Evolutionary conservation across 352 stramenopile genomes (phyloP).

Genomic region (Phytophthora crassamura): DNA sequence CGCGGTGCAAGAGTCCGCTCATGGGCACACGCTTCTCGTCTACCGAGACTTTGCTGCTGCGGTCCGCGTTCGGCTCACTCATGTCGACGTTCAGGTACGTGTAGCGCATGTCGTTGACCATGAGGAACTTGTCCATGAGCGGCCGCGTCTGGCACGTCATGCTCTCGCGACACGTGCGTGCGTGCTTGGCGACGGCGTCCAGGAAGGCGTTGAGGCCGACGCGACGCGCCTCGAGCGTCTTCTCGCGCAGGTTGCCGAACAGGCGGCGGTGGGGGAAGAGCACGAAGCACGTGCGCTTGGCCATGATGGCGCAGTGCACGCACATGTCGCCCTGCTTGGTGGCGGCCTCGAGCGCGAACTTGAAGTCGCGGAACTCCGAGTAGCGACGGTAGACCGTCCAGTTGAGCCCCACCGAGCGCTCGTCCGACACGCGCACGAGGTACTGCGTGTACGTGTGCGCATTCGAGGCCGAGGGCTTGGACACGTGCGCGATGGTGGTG

Average conservation of each 20-base stretch:
- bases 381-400: conserved; percentile 89
- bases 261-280: conserved; percentile 80
- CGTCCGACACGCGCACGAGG: conserved; percentile 85
- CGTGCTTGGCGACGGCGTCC: conserved; percentile 77
- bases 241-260: conserved; percentile 78
- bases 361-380: conserved; percentile 85
- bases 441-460: conserved; percentile 85
- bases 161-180: conserved; percentile 75
- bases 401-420: conserved; percentile 67
- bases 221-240: conserved; percentile 77
- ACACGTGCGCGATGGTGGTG: conserved; percentile 81
- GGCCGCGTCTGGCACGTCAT: conserved; percentile 73
- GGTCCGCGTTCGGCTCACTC: conserved; percentile 61
- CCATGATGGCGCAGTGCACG: conserved; percentile 76
- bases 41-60: conserved; percentile 47
- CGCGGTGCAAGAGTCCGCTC: conserved; percentile 25
- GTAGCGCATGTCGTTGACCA: conserved; percentile 91
- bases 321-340: conserved; percentile 78
- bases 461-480: conserved; percentile 61
- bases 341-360: conserved; percentile 66
- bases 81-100: conserved; percentile 89
- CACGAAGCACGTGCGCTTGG: conserved; percentile 83
- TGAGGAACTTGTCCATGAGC: conserved; percentile 90
- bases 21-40: conserved; percentile 36
- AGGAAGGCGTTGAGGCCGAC: conserved; percentile 81